Conservation (phyloP, 352 stramenopile species). For the Albugo laibachii region DNA sequence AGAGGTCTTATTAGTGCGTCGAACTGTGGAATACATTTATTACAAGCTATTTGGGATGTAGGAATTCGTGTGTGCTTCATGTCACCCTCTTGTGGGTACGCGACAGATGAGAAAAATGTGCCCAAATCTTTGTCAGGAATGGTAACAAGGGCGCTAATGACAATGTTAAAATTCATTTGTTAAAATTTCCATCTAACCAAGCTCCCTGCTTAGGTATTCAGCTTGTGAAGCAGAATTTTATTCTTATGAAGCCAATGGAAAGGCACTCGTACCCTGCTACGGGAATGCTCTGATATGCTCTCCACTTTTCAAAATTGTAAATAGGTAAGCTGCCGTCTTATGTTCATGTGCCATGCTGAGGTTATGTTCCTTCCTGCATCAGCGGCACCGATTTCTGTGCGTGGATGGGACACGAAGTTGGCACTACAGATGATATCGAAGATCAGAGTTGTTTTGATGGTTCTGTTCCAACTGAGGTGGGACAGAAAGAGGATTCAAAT, state of each 20-base stretch:
- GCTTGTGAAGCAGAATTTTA: constrained; percentile 64
- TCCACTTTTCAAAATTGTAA: constrained; percentile 28
- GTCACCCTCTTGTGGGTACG: constrained; percentile 60
- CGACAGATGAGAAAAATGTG: constrained; percentile 54
- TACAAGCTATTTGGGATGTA: constrained; percentile 8
- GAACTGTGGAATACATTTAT: not conserved
- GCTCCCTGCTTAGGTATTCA: constrained; percentile 11
- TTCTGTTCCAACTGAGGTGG: constrained; percentile 34
- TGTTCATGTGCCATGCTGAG: not conserved
- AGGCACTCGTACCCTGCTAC: constrained; percentile 46
- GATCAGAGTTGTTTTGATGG: constrained; percentile 68
- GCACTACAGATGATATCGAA: constrained; percentile 33
- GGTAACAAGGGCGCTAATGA: constrained; percentile 11
- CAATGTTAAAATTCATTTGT: no score
- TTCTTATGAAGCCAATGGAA: constrained; percentile 25
- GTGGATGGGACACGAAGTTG: constrained; percentile 67
- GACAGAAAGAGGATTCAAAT: constrained; percentile 34
- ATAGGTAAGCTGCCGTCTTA: constrained; percentile 1
- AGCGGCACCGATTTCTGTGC: constrained; percentile 39
- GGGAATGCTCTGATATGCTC: constrained; percentile 70
- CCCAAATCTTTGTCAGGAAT: constrained; percentile 49
- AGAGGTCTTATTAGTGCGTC: constrained; percentile 10
- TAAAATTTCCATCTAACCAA: not conserved
- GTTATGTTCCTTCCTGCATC: constrained; percentile 4
- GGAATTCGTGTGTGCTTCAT: constrained; percentile 66